Evolutionary conservation across 352 stramenopile species (phyloP), one percentile per base, ranked within the genome.

Genomic region (Phytophthora macrochlamydospora): DNA sequence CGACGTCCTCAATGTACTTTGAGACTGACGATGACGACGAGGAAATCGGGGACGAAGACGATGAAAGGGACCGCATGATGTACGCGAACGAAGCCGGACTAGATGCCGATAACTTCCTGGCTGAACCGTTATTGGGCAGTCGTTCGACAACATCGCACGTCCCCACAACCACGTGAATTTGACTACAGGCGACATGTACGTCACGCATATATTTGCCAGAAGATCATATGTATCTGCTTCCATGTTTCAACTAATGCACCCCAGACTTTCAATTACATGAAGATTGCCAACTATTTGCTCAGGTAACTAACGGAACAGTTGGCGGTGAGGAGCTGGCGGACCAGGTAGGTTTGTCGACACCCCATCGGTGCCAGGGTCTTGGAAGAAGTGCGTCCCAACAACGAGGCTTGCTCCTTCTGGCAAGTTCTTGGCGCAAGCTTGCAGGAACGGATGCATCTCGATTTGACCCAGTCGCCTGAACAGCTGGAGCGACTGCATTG

Each of bases 1-100:
- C 49, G 45, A 24, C 69, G 32, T 78, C 66, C 0, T 85, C 72
- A 28, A 87, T 74, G 74, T 70, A 73, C 64, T 76, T 82, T 52
- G 71, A 84, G 53, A 83, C 82, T 1, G 81, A 90, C 44, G 68
- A 78, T 29, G 73, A 78, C 18, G 67, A 87, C 14, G 70, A 81
- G 0, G 64, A 76, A 45, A 89, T 65, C n/a, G 11, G 30, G 37
- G 51, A 67, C 12, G 60, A 67, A 48, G 38, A 30, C 3, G 57
- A 53, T 32, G 58, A 61, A 2, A 58, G 52, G 43, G 35, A 71
- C 24, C 46, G 51, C 31, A 14, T 68, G 11, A n/a, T 51, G 2
- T 74, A 83, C 38, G 63, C 64, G 3, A 65, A 72, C 13, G 70
- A 72, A n/a, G 54, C 55, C 12, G 13, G 51, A 7, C 70, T 68